Evolutionary conservation across 495 filamentous ascomycete species (phyloP).

Genomic region (Penicillium odoratum): DNA sequence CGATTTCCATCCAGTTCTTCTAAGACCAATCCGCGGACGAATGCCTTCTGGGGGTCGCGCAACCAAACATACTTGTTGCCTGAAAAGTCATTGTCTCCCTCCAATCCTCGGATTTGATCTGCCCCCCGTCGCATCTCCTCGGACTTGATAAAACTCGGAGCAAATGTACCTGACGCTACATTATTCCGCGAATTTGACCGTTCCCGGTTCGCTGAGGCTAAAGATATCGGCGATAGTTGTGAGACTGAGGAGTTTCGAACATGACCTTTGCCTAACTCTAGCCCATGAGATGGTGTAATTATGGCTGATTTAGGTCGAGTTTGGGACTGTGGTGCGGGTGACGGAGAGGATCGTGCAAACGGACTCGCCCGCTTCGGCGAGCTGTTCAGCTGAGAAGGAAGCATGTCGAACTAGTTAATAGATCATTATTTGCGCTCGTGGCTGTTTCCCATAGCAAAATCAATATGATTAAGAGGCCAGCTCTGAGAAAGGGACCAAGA

Average conservation of each 20-base stretch:
- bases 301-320: slow-evolving; percentile 72
- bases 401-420: slow-evolving; percentile 38
- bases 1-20: slow-evolving; percentile 68
- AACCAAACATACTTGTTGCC: slow-evolving; percentile 99
- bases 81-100: slow-evolving; percentile 97
- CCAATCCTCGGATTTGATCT: slow-evolving; percentile 73
- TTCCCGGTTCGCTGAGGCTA: slow-evolving; percentile 30
- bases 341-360: slow-evolving; percentile 64
- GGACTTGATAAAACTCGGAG: slow-evolving; percentile 89
- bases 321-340: slow-evolving; percentile 47
- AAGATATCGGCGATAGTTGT: slow-evolving; percentile 37
- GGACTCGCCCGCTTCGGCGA: slow-evolving; percentile 71
- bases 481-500: slow-evolving; percentile 5
- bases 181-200: slow-evolving; percentile 64
- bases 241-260: slow-evolving; percentile 57
- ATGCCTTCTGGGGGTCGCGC: slow-evolving; percentile 79
- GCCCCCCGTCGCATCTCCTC: slow-evolving; percentile 66
- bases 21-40: slow-evolving; percentile 87
- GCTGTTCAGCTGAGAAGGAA: slow-evolving; percentile 47
- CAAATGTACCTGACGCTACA: slow-evolving; percentile 75
- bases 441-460: slow-evolving; percentile 18
- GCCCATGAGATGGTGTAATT: slow-evolving; percentile 54
- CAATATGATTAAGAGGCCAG: slow-evolving; percentile 5
- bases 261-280: slow-evolving; percentile 47
- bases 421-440: slow-evolving; percentile 31